A percentile compares a stretch with the other conserved stretches of the same genome.
phyloP scores from a whole-genome alignment of 2,329 filamentous ascomycete genomes.

The Microcyclospora pomicola region DNA sequence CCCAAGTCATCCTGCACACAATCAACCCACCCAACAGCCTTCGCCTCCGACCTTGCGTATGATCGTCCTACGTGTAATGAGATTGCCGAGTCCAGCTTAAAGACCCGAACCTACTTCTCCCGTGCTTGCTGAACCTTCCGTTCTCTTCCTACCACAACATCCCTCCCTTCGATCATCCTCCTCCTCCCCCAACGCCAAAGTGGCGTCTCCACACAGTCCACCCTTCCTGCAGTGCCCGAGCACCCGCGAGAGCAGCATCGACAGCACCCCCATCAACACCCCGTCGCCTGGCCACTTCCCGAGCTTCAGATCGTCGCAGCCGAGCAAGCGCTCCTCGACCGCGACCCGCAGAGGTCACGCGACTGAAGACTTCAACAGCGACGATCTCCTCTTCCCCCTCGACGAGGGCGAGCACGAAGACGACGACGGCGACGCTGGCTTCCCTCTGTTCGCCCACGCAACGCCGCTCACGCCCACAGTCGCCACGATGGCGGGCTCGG shows the following conservation, averaged over 20 bases:
- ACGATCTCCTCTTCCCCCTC: conserved; percentile 19
- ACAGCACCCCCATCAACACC: conserved; percentile 16
- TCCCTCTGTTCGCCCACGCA: conserved; percentile 13
- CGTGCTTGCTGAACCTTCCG: too few species aligned
- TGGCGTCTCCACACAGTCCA: background rate
- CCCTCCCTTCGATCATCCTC: too few species aligned
- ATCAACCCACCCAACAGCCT: too few species aligned
- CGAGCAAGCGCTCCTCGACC: conserved; percentile 8
- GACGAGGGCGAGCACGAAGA: conserved; percentile 13
- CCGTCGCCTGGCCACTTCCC: conserved; percentile 7
- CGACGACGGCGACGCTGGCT: background rate
- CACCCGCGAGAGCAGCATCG: conserved; percentile 14
- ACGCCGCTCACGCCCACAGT: conserved; percentile 7
- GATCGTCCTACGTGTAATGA: too few species aligned
- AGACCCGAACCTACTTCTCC: too few species aligned
- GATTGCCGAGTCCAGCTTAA: too few species aligned
- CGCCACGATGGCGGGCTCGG: conserved; percentile 37
- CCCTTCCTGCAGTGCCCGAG: conserved; percentile 5
- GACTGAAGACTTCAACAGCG: conserved; percentile 15
- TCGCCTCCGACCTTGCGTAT: too few species aligned
- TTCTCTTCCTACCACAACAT: too few species aligned
- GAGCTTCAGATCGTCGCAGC: conserved; percentile 5
- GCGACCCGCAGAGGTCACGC: conserved; percentile 8
- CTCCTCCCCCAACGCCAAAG: background rate
- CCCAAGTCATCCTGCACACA: too few species aligned